Percentiles rank a stretch among this genome's conserved stretches.
Evolutionary conservation across 495 filamentous ascomycete species (phyloP).

Genomic region (Aspergillus asperescens): DNA sequence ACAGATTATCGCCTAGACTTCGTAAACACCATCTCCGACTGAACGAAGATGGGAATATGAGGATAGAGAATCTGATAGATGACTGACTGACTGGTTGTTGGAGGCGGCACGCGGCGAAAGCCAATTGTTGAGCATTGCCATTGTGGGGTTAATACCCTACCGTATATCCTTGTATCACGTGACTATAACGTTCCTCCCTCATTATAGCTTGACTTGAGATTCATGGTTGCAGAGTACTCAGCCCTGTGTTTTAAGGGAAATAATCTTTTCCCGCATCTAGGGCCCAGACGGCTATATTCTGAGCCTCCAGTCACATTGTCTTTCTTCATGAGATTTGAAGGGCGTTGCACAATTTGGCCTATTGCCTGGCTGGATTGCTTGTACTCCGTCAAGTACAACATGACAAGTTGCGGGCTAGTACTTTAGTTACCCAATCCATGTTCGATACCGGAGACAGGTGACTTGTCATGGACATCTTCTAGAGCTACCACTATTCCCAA

Average conservation of each 20-base stretch:
- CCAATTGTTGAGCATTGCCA: conserved; percentile 26
- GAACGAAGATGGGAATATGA: conserved; percentile 4
- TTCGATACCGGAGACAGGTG: conserved; percentile 5
- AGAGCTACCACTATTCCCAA: background rate
- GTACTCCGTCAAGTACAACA: background rate
- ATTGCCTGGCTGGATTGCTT: background rate
- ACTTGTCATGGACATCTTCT: background rate
- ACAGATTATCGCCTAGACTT: conserved; percentile 15
- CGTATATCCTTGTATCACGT: conserved; percentile 17
- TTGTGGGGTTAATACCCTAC: conserved; percentile 16
- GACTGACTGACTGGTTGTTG: conserved; percentile 19
- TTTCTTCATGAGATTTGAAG: background rate
- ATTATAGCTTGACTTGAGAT: too few species aligned
- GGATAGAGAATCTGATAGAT: conserved; percentile 11
- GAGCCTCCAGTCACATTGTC: background rate
- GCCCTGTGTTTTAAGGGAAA: background rate
- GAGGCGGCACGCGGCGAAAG: conserved; percentile 35
- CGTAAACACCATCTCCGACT: conserved; percentile 28
- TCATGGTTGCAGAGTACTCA: background rate
- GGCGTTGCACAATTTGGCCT: background rate
- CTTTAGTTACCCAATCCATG: conserved; percentile 9
- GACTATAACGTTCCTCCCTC: background rate
- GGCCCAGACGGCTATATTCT: too few species aligned
- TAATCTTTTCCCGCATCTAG: background rate
- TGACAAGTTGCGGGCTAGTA: background rate